These are phyloP conservation scores for Penicillium sp. DNA, from an alignment of 2,329 filamentous ascomycete species.

Conservation along the genomic window DNA sequence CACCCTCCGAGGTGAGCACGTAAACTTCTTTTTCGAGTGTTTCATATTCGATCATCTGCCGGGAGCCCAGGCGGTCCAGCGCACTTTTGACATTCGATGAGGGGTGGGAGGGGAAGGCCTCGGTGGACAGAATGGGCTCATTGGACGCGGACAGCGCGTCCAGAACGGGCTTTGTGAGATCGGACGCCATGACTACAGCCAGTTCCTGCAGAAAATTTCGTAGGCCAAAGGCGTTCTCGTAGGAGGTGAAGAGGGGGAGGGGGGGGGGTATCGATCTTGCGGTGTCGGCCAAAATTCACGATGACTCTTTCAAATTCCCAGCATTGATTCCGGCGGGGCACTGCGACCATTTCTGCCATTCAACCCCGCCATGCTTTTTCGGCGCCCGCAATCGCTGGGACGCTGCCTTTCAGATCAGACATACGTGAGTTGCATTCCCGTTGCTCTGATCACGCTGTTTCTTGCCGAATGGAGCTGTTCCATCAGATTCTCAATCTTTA, in stretches of 20 bases:
- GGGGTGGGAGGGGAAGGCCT: conserved; percentile 61
- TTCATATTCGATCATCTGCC: conserved; percentile 82
- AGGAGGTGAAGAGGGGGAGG: conserved; percentile 3
- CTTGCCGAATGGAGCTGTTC: no score
- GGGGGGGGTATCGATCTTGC: conserved; percentile 9
- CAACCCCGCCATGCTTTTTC: conserved; percentile 12
- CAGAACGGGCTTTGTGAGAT: conserved; percentile 61
- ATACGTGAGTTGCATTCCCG: no score
- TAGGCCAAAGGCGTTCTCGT: conserved; percentile 3
- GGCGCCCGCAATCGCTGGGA: not conserved
- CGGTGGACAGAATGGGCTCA: conserved; percentile 58
- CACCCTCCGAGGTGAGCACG: conserved; percentile 66
- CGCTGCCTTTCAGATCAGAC: not conserved
- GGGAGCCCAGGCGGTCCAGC: conserved; percentile 75
- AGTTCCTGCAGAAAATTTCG: conserved; percentile 17
- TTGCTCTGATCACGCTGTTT: no score
- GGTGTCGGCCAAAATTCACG: conserved; percentile 25
- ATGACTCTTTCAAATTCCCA: conserved; percentile 28
- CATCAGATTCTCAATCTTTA: no score
- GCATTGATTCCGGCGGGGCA: conserved; percentile 20
- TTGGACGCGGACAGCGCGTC: conserved; percentile 58
- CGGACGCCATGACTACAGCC: conserved; percentile 40
- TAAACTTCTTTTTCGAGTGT: conserved; percentile 74
- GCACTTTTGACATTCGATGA: conserved; percentile 74
- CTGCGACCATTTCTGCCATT: conserved; percentile 21